Evolutionary conservation across 192 early-diverging fungal genomes (phyloP), one percentile per base, ranked within the genome.

Genomic region (Rhizoclosmatium globosum): DNA sequence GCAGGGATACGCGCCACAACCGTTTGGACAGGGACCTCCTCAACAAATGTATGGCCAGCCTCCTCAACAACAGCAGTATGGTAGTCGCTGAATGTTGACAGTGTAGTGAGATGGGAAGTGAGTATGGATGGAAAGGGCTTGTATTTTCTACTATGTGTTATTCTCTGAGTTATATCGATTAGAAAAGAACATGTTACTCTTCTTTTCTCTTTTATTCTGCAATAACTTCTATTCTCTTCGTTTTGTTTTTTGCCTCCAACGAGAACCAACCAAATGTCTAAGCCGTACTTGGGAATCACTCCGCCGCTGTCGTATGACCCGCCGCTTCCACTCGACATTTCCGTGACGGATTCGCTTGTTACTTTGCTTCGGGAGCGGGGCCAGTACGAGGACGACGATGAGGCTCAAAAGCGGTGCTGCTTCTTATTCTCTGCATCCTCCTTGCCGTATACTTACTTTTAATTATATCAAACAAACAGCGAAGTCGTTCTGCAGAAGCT

Each of bases 401-500:
- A 96, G 70, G 91, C 93, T 67, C 88, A 87, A 47, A 92, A 92
- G 76, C 91, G 97, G 93, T 94, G 89, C 48, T 68, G 17, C 57
- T 64, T 69, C 31, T 21, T 9, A n/a, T 17, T 9, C 39, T n/a
- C 50, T 19, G 53, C 61, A 38, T 59, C 42, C 50, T 17, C 21
- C n/a, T 15, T 71, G 17, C 21, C 31, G 13, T 19, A 41, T 38
- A n/a, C 53, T 59, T 2, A 4, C 17, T 41, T n/a, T 57, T 4
- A 50, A 38, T 47, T 74, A 19, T 62, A 23, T 7, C 46, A 48
- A 13, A 65, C 47, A 13, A 73, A 17, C 45, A 94, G 94, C 77
- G 94, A 95, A 80, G 78, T 94, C 41, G 96, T 99, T 1, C 89
- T 99, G 47, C 94, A 92, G 11, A 94, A 96, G 73, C 87, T 99